Evolutionary conservation across 192 early-diverging fungal genomes (phyloP).

Genomic region (Spinellus fusiger): DNA sequence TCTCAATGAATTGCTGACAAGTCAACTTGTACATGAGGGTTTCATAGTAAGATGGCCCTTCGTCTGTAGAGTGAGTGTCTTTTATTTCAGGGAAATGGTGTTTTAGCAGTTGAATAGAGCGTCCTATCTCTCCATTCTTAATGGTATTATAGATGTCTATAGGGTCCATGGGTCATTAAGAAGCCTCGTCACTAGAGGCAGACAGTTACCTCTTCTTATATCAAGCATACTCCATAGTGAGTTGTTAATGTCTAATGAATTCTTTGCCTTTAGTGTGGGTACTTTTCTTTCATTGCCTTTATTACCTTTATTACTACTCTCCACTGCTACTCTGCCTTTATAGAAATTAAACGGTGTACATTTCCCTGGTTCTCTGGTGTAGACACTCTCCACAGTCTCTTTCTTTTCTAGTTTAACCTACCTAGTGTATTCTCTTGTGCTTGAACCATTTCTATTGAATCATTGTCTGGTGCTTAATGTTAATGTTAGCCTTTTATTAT

Average conservation of each 20-base stretch:
- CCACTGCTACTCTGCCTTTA: no score
- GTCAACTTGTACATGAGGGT: constrained; percentile 3
- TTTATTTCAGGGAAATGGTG: background rate
- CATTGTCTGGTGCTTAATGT: no score
- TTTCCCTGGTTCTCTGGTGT: no score
- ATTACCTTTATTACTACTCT: constrained; percentile 7
- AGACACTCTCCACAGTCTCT: no score
- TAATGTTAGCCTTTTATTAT: no score
- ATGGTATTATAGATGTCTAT: constrained; percentile 1
- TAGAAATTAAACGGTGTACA: no score
- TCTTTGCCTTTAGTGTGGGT: background rate
- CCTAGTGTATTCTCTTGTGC: no score
- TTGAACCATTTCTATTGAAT: no score
- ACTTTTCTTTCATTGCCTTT: background rate
- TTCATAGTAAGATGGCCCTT: background rate
- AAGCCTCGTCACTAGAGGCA: no score
- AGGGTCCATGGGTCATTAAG: no score
- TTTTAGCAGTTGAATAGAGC: background rate
- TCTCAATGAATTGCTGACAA: constrained; percentile 13
- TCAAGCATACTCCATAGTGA: background rate
- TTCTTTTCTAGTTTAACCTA: no score
- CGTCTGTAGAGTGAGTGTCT: background rate
- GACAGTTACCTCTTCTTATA: background rate
- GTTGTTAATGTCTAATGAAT: background rate
- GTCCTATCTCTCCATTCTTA: background rate